phyloP scores from a whole-genome alignment of 768 basidiomycete species.

The Clathrus columnatus region DNA sequence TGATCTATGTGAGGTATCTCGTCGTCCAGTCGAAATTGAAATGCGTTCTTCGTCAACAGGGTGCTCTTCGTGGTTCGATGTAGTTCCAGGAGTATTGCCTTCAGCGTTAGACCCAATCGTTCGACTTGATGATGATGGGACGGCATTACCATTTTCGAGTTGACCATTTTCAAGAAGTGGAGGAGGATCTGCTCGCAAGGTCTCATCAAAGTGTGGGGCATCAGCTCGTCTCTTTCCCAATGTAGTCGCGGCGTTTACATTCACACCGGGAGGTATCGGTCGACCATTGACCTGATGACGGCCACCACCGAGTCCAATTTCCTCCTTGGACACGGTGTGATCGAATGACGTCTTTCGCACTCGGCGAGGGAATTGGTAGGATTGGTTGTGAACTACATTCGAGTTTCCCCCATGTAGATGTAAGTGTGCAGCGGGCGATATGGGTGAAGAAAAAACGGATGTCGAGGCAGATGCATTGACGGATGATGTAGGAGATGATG shows the following conservation, averaged over 20 bases:
- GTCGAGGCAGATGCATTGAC: slow-evolving; percentile 33
- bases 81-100: not conserved
- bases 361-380: slow-evolving; percentile 58
- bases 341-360: slow-evolving; percentile 94
- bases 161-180: slow-evolving; percentile 29
- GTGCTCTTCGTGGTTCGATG: not conserved
- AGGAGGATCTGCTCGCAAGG: slow-evolving; percentile 71
- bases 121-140: not conserved
- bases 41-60: too few relatives aligned
- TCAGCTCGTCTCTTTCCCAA: slow-evolving; percentile 67
- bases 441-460: not conserved
- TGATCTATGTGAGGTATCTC: too few relatives aligned
- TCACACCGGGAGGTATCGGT: slow-evolving; percentile 40
- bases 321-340: slow-evolving; percentile 73
- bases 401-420: slow-evolving; percentile 24
- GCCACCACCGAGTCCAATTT: slow-evolving; percentile 41
- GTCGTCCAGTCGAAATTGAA: too few relatives aligned
- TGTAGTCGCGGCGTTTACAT: not conserved
- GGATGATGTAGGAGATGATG: slow-evolving; percentile 20
- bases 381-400: not conserved
- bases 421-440: slow-evolving; percentile 17
- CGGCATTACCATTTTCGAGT: not conserved
- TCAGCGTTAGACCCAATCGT: not conserved
- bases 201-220: slow-evolving; percentile 69
- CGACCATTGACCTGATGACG: slow-evolving; percentile 78